These are phyloP conservation scores for Blastocystis sp. DNA, from an alignment of 352 stramenopile genomes.

Conservation along the genomic window DNA sequence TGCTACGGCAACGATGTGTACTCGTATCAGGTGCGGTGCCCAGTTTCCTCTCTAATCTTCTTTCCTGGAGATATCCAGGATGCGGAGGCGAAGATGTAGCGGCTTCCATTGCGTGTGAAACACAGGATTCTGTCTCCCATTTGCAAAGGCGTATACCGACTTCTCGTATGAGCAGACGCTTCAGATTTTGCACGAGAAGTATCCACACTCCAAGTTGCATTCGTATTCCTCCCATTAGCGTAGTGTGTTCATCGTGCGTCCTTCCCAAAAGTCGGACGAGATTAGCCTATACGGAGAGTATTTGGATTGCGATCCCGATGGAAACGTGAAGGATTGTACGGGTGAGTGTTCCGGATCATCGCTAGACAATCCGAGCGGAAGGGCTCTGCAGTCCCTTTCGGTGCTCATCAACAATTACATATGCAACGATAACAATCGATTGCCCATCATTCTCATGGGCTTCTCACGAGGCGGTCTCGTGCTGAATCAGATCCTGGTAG, in stretches of 20 bases:
- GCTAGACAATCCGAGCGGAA: constrained; percentile 38
- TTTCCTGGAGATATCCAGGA: constrained; percentile 63
- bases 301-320: constrained; percentile 47
- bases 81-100: constrained; percentile 28
- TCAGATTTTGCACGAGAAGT: constrained; percentile 61
- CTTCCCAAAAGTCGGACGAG: constrained; percentile 33
- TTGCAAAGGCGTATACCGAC: neutral
- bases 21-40: constrained; percentile 46
- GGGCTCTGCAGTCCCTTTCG: constrained; percentile 12
- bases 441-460: constrained; percentile 44
- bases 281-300: constrained; percentile 57
- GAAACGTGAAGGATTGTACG: constrained; percentile 50
- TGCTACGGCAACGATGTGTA: constrained; percentile 62
- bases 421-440: neutral
- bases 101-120: neutral
- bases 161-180: constrained; percentile 62
- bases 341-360: neutral
- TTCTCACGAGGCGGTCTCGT: constrained; percentile 53
- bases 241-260: constrained; percentile 64
- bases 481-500: constrained; percentile 50
- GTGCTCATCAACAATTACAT: constrained; percentile 39
- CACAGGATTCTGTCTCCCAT: constrained; percentile 28
- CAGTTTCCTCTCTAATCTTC: constrained; percentile 50
- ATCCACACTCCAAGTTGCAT: constrained; percentile 41
- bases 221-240: neutral